Percentiles rank a stretch among this genome's conserved stretches.
Evolutionary conservation across 495 filamentous ascomycete genomes (phyloP).

Genomic region (Tuber aestivum): DNA sequence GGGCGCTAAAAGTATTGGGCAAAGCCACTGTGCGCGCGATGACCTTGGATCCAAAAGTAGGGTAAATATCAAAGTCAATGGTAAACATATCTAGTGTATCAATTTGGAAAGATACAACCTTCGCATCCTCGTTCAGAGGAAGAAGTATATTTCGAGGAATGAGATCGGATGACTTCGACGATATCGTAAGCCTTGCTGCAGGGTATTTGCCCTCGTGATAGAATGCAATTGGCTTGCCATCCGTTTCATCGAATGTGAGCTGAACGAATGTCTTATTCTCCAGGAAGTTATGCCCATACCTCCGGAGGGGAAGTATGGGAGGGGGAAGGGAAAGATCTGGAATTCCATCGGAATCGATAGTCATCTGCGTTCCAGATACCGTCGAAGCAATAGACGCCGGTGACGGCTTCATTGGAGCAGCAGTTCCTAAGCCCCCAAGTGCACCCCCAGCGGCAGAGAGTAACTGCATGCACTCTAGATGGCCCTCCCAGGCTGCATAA

Average conservation of each 20-base stretch:
- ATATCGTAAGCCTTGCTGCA: slow-evolving; percentile 89
- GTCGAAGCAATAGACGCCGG: slow-evolving; percentile 44
- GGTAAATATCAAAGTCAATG: slow-evolving; percentile 96
- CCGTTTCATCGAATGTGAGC: slow-evolving; percentile 71
- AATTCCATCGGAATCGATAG: slow-evolving; percentile 75
- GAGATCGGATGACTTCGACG: slow-evolving; percentile 88
- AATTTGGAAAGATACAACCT: slow-evolving; percentile 87
- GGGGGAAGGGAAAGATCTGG: slow-evolving; percentile 88
- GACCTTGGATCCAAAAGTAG: slow-evolving; percentile 92
- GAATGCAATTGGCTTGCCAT: slow-evolving; percentile 66
- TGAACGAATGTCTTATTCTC: slow-evolving; percentile 94
- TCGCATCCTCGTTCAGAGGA: slow-evolving; percentile 91
- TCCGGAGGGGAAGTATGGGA: slow-evolving; percentile 86
- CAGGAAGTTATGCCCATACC: slow-evolving; percentile 96
- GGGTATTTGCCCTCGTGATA: slow-evolving; percentile 95
- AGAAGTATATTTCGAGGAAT: slow-evolving; percentile 93
- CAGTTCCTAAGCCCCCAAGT: slow-evolving; percentile 31
- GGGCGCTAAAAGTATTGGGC: slow-evolving; percentile 75
- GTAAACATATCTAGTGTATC: slow-evolving; percentile 87
- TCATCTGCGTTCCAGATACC: slow-evolving; percentile 47
- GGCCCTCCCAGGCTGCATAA: slow-evolving; percentile 97
- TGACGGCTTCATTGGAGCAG: slow-evolving; percentile 46
- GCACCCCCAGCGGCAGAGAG: slow-evolving; percentile 55
- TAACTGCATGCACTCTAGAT: slow-evolving; percentile 86
- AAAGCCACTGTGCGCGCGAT: slow-evolving; percentile 92